A percentile compares a stretch with the other conserved stretches of the same genome.
phyloP scores from a whole-genome alignment of 139 green algal genomes.

The Cymbomonas tetramitiformis region DNA sequence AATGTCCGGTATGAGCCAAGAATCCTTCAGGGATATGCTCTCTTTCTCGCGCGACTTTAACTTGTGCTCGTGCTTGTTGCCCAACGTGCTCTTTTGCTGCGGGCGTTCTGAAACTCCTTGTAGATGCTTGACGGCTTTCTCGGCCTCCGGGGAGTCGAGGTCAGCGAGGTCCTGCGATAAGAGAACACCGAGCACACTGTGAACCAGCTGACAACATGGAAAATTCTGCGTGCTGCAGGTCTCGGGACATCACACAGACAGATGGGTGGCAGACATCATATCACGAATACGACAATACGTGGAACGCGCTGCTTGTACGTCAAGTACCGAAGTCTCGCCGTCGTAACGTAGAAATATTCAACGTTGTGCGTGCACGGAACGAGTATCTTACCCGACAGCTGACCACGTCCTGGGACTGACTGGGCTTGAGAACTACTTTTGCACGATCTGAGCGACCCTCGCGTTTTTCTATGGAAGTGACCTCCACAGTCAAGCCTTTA shows the following conservation, averaged over 20 bases:
- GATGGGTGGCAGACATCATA: too few relatives aligned
- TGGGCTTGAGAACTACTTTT: constrained; percentile 20
- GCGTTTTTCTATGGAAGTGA: constrained; percentile 12
- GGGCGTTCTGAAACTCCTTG: constrained; percentile 3
- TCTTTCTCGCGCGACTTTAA: constrained; percentile 2
- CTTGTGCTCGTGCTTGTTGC: neutral
- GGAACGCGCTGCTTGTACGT: too few relatives aligned
- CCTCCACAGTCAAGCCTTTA: constrained; percentile 17
- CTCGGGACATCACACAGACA: too few relatives aligned
- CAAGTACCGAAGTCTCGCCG: too few relatives aligned
- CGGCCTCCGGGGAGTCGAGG: neutral
- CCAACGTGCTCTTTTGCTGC: neutral
- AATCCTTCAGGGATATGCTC: neutral
- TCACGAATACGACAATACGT: too few relatives aligned
- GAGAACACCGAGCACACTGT: constrained; percentile 25
- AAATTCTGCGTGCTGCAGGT: too few relatives aligned
- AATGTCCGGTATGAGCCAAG: constrained; percentile 29
- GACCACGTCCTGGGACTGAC: too few relatives aligned
- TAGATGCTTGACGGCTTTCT: constrained; percentile 1
- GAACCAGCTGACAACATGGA: too few relatives aligned
- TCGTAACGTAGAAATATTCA: too few relatives aligned
- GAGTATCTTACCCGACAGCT: too few relatives aligned
- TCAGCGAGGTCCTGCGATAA: constrained; percentile 21
- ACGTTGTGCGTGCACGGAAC: too few relatives aligned
- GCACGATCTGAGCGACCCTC: constrained; percentile 18